phyloP scores from a whole-genome alignment of 1,284 basidiomycete genomes.

The Tylopilus sp. region DNA sequence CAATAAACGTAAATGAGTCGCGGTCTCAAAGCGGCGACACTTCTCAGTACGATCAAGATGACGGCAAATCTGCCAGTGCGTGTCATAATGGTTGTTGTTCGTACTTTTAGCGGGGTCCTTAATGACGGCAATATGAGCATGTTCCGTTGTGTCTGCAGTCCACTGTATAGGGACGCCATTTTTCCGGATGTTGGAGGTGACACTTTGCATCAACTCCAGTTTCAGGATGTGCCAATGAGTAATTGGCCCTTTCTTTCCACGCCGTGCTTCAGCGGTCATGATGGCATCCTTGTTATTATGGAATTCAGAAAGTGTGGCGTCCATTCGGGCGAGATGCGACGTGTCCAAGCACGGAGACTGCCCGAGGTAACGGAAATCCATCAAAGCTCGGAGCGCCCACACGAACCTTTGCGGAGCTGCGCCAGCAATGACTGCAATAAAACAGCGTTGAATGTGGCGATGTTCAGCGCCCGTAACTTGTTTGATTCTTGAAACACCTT shows the following conservation, averaged over 20 bases:
- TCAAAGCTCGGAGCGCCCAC: too few relatives aligned
- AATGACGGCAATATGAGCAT: neutral
- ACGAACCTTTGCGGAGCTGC: neutral
- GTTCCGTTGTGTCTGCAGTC: slow-evolving; percentile 8
- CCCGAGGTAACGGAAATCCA: too few relatives aligned
- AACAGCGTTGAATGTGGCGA: neutral
- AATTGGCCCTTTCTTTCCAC: slow-evolving; percentile 1
- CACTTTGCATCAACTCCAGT: neutral
- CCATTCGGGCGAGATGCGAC: slow-evolving; percentile 7
- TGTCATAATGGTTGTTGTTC: too few relatives aligned
- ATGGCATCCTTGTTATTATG: slow-evolving; percentile 4
- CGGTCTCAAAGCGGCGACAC: too few relatives aligned
- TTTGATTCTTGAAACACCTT: neutral
- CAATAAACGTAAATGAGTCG: too few relatives aligned
- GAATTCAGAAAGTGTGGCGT: slow-evolving; percentile 7
- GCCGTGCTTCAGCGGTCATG: slow-evolving; percentile 1
- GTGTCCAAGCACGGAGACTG: too few relatives aligned
- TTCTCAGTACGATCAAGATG: too few relatives aligned
- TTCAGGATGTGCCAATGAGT: slow-evolving; percentile 18
- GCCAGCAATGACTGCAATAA: neutral
- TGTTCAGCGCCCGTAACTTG: neutral
- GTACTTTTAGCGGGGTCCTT: too few relatives aligned
- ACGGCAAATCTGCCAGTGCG: too few relatives aligned
- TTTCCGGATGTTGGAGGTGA: neutral
- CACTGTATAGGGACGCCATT: slow-evolving; percentile 14